These are phyloP conservation scores for Ustilago shanxiensis DNA, from an alignment of 1,284 basidiomycete genomes.

Conservation along the genomic window DNA sequence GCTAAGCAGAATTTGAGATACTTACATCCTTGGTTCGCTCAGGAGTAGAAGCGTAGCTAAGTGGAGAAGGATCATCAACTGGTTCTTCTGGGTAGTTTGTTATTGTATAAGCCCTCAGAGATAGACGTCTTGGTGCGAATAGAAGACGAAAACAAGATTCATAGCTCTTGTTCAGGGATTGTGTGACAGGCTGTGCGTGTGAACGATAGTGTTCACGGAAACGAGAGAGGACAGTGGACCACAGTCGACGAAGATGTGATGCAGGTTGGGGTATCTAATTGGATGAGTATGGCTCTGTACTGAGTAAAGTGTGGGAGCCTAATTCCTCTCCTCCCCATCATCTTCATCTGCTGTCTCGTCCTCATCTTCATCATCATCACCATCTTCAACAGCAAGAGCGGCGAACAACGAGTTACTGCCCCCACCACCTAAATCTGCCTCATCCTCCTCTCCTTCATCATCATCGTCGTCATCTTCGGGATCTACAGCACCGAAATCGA, in stretches of 20 bases:
- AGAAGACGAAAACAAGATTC: too few relatives aligned
- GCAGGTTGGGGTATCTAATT: constrained; percentile 12
- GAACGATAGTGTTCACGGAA: too few relatives aligned
- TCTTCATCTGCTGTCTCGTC: constrained; percentile 18
- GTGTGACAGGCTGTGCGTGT: too few relatives aligned
- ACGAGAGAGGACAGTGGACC: too few relatives aligned
- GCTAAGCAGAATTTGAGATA: constrained; percentile 82
- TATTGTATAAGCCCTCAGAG: too few relatives aligned
- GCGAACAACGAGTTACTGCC: constrained; percentile 35
- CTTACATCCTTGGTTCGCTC: constrained; percentile 74
- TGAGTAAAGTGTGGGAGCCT: background rate
- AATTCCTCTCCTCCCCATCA: background rate
- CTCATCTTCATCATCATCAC: constrained; percentile 31
- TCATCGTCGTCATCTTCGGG: constrained; percentile 18
- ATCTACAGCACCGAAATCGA: constrained; percentile 34
- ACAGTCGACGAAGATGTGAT: background rate
- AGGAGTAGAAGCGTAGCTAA: constrained; percentile 15
- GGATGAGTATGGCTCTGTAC: background rate
- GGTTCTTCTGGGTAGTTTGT: too few relatives aligned
- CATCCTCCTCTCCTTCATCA: constrained; percentile 12
- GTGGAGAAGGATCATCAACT: background rate
- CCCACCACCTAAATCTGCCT: background rate
- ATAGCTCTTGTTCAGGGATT: too few relatives aligned
- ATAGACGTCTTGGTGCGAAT: too few relatives aligned
- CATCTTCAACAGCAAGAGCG: constrained; percentile 46